Conservation (phyloP, 805 yeast species). For the Starmerella kuoi region DNA sequence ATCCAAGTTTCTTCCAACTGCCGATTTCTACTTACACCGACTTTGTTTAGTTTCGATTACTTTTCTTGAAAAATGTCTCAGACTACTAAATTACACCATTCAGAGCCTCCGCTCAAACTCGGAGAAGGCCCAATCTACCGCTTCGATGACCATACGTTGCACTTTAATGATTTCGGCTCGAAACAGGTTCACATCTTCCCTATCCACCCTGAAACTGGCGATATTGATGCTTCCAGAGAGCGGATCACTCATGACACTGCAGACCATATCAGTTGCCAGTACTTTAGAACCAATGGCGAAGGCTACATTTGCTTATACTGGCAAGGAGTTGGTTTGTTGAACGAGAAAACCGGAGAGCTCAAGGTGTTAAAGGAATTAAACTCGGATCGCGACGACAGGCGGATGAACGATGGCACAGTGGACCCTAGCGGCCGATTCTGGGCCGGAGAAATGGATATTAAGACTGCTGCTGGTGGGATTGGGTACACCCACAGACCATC, state of each 20-base stretch:
- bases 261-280: constrained; percentile 28
- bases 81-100: constrained; percentile 1
- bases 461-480: constrained; percentile 24
- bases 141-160: constrained; percentile 27
- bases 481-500: constrained; percentile 23
- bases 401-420: constrained; percentile 74
- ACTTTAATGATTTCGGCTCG: constrained; percentile 28
- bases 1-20: too few relatives aligned
- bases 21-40: too few relatives aligned
- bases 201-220: constrained; percentile 24
- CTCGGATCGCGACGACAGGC: constrained; percentile 25
- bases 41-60: too few relatives aligned
- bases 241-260: constrained; percentile 21
- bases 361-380: constrained; percentile 27
- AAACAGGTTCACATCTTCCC: constrained; percentile 26
- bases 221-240: constrained; percentile 11
- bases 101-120: constrained; percentile 25
- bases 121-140: constrained; percentile 32
- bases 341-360: constrained; percentile 29
- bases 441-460: constrained; percentile 34
- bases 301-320: constrained; percentile 29
- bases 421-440: constrained; percentile 66
- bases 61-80: not conserved
- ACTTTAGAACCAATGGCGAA: constrained; percentile 26
- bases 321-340: constrained; percentile 29